Evolutionary conservation across 1,284 basidiomycete species (phyloP).

Genomic region (Fistulina hepatica): DNA sequence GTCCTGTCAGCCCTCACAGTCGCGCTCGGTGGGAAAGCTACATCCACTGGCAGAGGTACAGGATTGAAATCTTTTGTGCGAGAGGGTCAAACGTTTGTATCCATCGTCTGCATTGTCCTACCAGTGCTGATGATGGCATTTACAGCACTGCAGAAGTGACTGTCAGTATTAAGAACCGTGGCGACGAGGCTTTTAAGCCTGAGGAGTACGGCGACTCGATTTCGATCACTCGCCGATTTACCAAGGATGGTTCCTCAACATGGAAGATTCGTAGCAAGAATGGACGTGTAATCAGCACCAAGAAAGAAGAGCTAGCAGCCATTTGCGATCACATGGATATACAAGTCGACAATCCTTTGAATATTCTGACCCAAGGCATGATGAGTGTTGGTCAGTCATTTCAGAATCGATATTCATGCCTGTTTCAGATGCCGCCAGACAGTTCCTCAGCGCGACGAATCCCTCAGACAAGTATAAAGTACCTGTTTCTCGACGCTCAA

Average conservation of each 20-base stretch:
- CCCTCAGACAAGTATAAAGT: constrained; percentile 88
- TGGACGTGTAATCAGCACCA: constrained; percentile 62
- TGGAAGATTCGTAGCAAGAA: constrained; percentile 82
- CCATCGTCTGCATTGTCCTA: background rate
- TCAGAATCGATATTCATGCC: background rate
- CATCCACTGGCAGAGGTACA: constrained; percentile 76
- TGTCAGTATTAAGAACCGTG: constrained; percentile 78
- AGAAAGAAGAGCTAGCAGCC: constrained; percentile 74
- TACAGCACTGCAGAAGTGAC: constrained; percentile 65
- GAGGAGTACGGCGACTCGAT: constrained; percentile 81
- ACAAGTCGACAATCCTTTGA: constrained; percentile 95
- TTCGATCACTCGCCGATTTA: constrained; percentile 75
- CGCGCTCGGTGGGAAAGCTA: constrained; percentile 88
- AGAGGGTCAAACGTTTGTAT: constrained; percentile 66
- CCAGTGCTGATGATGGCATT: constrained; percentile 1
- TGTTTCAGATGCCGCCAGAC: constrained; percentile 43
- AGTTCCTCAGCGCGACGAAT: constrained; percentile 81
- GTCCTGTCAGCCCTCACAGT: constrained; percentile 90
- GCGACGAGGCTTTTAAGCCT: constrained; percentile 79
- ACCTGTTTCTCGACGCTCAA: constrained; percentile 12
- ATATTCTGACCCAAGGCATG: constrained; percentile 82
- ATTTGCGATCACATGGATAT: constrained; percentile 95
- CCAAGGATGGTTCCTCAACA: constrained; percentile 57
- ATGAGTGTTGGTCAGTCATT: background rate
- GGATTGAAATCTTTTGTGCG: constrained; percentile 87